These are phyloP conservation scores for Ascosphaera apis DNA, from an alignment of 2,329 filamentous ascomycete genomes.

Conservation along the genomic window DNA sequence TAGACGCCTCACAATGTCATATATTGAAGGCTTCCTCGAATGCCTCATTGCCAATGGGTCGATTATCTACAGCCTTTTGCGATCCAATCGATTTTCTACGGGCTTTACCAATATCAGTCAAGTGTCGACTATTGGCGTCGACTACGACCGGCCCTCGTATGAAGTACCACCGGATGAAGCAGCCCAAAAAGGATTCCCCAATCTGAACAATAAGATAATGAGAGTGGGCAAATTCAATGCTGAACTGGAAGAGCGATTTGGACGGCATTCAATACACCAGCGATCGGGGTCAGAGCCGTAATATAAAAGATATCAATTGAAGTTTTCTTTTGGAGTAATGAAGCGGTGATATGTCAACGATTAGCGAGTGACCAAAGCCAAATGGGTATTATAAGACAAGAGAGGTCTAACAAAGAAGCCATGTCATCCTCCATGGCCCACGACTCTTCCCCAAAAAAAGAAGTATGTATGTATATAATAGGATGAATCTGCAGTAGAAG, in stretches of 20 bases:
- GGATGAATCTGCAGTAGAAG: too few species aligned
- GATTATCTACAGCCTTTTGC: background rate
- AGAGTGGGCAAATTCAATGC: background rate
- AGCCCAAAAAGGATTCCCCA: background rate
- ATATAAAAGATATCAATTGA: too few species aligned
- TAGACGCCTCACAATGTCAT: background rate
- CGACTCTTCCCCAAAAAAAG: background rate
- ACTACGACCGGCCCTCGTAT: too few species aligned
- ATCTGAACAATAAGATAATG: background rate
- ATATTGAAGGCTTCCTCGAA: background rate
- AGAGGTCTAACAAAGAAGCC: background rate
- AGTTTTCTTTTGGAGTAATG: too few species aligned
- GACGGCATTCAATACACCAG: too few species aligned
- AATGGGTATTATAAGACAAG: background rate
- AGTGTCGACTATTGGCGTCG: too few species aligned
- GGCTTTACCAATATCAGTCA: too few species aligned
- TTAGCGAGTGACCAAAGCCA: too few species aligned
- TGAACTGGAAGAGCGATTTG: background rate
- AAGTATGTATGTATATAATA: background rate
- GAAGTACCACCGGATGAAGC: background rate
- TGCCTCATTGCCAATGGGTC: background rate
- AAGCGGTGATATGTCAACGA: too few species aligned
- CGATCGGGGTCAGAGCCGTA: too few species aligned
- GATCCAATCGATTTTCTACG: too few species aligned
- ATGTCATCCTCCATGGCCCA: background rate